Evolutionary conservation across 148 eudicot genomes (phyloP).

Genomic region (Dysphania ambrosioides): DNA sequence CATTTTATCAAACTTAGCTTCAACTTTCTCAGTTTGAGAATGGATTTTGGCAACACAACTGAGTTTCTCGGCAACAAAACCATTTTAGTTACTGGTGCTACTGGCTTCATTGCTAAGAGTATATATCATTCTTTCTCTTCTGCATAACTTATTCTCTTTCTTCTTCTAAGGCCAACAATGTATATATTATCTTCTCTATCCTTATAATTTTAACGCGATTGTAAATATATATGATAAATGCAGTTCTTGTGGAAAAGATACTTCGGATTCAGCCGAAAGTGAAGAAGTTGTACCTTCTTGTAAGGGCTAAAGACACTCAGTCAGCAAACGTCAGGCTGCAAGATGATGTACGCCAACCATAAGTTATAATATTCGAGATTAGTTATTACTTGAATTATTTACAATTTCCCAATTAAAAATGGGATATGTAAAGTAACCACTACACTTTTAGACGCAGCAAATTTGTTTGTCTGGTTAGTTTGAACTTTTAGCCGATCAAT

Average conservation of each 20-base stretch:
- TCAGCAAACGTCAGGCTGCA: neutral
- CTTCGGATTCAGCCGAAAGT: constrained; percentile 18
- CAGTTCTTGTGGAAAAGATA: constrained; percentile 14
- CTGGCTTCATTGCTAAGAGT: neutral
- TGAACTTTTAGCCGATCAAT: too few relatives aligned
- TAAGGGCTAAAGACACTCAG: constrained; percentile 3
- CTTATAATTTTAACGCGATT: too few relatives aligned
- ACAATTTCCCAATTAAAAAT: too few relatives aligned
- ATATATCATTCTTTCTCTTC: neutral
- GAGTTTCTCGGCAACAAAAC: neutral
- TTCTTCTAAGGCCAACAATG: too few relatives aligned
- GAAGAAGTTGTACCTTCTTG: constrained; percentile 11
- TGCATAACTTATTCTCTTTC: too few relatives aligned
- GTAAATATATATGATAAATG: too few relatives aligned
- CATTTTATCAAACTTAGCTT: neutral
- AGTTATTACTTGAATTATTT: too few relatives aligned
- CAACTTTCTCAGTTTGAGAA: neutral
- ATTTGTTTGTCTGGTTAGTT: too few relatives aligned
- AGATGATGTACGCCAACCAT: neutral
- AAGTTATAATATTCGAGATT: too few relatives aligned
- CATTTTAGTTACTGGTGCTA: neutral
- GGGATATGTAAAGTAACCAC: too few relatives aligned
- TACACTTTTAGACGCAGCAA: too few relatives aligned
- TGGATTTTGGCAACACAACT: neutral
- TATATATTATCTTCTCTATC: too few relatives aligned